Evolutionary conservation across 106 monocot species (phyloP).

Genomic region (Hemerocallis citrina): DNA sequence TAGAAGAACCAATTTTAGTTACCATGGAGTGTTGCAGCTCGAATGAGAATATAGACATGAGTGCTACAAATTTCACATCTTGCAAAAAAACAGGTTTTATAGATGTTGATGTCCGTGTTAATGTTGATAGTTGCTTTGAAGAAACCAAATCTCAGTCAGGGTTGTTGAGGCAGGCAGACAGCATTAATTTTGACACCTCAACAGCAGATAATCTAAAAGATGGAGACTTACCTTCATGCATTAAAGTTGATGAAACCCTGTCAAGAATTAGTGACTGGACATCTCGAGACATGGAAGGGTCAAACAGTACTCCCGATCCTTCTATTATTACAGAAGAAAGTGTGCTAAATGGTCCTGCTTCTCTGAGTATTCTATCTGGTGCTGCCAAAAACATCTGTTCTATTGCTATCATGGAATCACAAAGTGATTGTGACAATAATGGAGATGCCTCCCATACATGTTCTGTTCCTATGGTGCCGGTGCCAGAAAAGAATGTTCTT

Average conservation of each 20-base stretch:
- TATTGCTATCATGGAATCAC: conserved; percentile 8
- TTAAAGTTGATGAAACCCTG: conserved; percentile 4
- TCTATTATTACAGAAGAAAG: background rate
- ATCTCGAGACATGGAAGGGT: conserved; percentile 3
- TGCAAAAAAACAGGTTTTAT: background rate
- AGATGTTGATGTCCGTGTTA: conserved; percentile 4
- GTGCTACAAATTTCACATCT: conserved; percentile 2
- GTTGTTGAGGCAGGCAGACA: conserved; percentile 1
- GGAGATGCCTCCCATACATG: background rate
- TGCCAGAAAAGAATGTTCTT: conserved; percentile 10
- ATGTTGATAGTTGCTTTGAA: conserved; percentile 4
- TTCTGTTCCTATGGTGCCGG: conserved; percentile 2
- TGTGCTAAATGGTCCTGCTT: background rate
- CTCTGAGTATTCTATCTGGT: conserved; percentile 1
- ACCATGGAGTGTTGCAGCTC: conserved; percentile 11
- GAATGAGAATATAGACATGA: conserved; percentile 10
- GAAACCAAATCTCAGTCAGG: background rate
- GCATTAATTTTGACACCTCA: conserved; percentile 11
- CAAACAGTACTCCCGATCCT: background rate
- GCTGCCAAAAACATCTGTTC: conserved; percentile 6
- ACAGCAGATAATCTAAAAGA: background rate
- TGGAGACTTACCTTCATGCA: conserved; percentile 5
- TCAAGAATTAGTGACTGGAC: conserved; percentile 9
- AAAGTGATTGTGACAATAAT: conserved; percentile 4
- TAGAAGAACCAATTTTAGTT: conserved; percentile 4